Evolutionary conservation across 176 grass and related monocot genomes (phyloP).

Genomic region (Thalia dealbata): DNA sequence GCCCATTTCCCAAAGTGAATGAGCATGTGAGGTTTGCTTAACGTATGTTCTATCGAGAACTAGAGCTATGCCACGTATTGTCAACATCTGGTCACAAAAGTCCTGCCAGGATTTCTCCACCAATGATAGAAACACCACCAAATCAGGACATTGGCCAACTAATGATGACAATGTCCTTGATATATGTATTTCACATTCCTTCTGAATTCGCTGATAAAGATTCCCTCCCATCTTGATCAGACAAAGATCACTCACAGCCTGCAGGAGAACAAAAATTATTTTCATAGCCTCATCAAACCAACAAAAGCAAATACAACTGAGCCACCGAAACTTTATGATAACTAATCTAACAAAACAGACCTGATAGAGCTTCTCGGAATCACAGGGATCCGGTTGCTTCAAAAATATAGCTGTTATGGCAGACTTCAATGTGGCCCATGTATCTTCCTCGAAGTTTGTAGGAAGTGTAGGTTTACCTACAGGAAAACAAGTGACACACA

Average conservation of each 20-base stretch:
- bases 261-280: conserved; percentile 18
- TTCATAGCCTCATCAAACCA: not conserved
- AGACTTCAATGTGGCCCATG: conserved; percentile 82
- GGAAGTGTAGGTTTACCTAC: conserved; percentile 87
- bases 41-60: conserved; percentile 98
- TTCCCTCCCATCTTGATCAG: conserved; percentile 78
- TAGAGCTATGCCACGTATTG: conserved; percentile 93
- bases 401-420: conserved; percentile 97
- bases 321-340: not conserved
- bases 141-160: conserved; percentile 89
- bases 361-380: conserved; percentile 95
- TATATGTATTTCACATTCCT: conserved; percentile 93
- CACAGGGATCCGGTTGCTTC: conserved; percentile 71
- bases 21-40: conserved; percentile 72
- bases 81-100: conserved; percentile 99
- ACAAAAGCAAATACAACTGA: not conserved
- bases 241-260: conserved; percentile 88
- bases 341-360: conserved; percentile 29
- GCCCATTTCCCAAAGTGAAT: conserved; percentile 92
- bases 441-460: conserved; percentile 82
- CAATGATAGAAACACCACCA: conserved; percentile 83
- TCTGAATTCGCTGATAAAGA: conserved; percentile 72
- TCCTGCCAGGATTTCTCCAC: conserved; percentile 97
- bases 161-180: conserved; percentile 66
- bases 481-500: conserved; percentile 13